These are phyloP conservation scores for Spergularia bocconei DNA, from an alignment of 148 eudicot genomes.

Conservation along the genomic window DNA sequence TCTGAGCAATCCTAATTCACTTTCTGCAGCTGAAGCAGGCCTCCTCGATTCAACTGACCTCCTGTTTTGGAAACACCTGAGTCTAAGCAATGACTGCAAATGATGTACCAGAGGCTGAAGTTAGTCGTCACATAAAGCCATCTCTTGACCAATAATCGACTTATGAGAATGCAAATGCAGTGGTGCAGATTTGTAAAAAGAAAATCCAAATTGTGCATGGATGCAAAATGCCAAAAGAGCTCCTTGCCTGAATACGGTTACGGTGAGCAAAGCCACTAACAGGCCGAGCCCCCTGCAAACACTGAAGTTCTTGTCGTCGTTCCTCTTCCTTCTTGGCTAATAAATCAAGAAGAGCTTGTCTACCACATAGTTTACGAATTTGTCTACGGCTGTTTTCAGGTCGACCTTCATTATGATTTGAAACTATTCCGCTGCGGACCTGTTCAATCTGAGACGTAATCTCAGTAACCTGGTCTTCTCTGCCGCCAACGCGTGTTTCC, in stretches of 20 bases:
- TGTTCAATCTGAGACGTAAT: slow-evolving; percentile 50
- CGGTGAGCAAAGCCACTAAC: slow-evolving; percentile 75
- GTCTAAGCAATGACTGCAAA: slow-evolving; percentile 66
- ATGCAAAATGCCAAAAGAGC: not conserved
- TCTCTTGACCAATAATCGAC: not conserved
- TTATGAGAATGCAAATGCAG: not conserved
- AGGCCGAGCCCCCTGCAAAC: slow-evolving; percentile 45
- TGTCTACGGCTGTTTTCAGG: slow-evolving; percentile 41
- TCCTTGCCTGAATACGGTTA: slow-evolving; percentile 79
- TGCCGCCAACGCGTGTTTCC: slow-evolving; percentile 30
- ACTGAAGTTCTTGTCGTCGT: slow-evolving; percentile 59
- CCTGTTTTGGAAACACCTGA: slow-evolving; percentile 60
- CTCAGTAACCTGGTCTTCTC: slow-evolving; percentile 52
- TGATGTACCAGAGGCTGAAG: not conserved
- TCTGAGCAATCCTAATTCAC: slow-evolving; percentile 73
- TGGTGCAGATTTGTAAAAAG: not conserved
- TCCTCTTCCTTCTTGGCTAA: slow-evolving; percentile 57
- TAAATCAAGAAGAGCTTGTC: slow-evolving; percentile 87
- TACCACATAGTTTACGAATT: slow-evolving; percentile 71
- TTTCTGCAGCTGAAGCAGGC: slow-evolving; percentile 52
- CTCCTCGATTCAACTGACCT: slow-evolving; percentile 45
- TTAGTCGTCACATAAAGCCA: slow-evolving; percentile 2
- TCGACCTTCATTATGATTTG: slow-evolving; percentile 33
- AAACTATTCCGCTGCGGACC: slow-evolving; percentile 45
- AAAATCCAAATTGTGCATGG: not conserved